These are phyloP conservation scores for Angophora floribunda DNA, from an alignment of 345 rosid species.

Conservation along the genomic window DNA sequence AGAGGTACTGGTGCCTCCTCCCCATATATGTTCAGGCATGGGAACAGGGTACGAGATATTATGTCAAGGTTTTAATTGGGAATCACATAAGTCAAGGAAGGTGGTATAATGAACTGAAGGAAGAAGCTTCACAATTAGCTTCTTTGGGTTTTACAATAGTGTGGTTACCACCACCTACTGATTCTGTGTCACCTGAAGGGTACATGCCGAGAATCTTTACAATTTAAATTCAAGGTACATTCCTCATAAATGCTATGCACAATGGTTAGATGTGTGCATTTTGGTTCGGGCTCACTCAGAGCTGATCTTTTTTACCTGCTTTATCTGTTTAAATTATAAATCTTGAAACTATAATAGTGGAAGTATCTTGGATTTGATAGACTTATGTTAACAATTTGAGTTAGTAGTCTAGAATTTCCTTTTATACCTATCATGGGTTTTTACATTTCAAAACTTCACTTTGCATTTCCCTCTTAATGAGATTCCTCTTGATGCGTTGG, in stretches of 20 bases:
- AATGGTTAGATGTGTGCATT: neutral
- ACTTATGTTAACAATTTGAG: neutral
- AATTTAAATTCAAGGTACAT: conserved; percentile 82
- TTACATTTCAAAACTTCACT: neutral
- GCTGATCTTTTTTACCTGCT: neutral
- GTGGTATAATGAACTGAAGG: conserved; percentile 80
- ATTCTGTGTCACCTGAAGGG: conserved; percentile 98
- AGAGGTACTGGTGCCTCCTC: conserved; percentile 27
- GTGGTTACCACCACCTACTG: conserved; percentile 98
- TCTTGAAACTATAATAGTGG: neutral
- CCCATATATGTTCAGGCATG: conserved; percentile 57
- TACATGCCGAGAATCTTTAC: conserved; percentile 94
- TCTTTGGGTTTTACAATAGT: conserved; percentile 77
- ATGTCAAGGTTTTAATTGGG: conserved; percentile 98
- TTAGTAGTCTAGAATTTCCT: neutral
- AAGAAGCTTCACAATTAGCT: conserved; percentile 59
- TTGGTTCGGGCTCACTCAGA: neutral
- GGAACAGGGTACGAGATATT: conserved; percentile 81
- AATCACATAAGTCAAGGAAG: conserved; percentile 79
- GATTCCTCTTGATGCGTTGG: neutral
- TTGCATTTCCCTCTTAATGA: neutral
- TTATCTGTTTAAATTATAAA: neutral
- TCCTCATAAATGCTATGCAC: neutral
- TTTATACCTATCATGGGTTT: neutral
- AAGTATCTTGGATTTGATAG: neutral